Evolutionary conservation across 768 basidiomycete species (phyloP).

Genomic region (Lactarius deliciosus): DNA sequence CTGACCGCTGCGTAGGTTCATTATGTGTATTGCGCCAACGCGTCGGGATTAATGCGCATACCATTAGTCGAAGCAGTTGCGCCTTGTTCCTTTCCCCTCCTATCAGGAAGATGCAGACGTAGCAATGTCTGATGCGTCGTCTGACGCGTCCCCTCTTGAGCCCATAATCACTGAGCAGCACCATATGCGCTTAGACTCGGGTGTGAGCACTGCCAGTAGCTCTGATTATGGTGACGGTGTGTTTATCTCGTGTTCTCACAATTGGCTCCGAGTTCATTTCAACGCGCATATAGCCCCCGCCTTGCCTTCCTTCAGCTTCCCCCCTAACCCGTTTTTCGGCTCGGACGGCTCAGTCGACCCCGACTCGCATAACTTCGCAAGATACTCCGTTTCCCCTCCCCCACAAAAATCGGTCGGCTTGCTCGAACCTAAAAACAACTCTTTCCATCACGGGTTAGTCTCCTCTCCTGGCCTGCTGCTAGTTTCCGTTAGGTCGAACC

Average conservation of each 20-base stretch:
- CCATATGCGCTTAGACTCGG: conserved; percentile 65
- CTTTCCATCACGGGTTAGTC: conserved; percentile 73
- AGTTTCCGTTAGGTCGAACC: conserved; percentile 3
- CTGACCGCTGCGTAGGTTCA: conserved; percentile 38
- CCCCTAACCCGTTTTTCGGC: conserved; percentile 33
- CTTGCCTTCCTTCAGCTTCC: conserved; percentile 64
- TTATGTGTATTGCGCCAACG: conserved; percentile 10
- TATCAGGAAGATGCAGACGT: conserved; percentile 56
- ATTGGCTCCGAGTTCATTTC: conserved; percentile 36
- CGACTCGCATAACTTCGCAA: conserved; percentile 40
- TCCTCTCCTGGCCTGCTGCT: background rate
- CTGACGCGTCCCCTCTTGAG: conserved; percentile 52
- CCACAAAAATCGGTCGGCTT: conserved; percentile 55
- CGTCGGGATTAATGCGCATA: conserved; percentile 29
- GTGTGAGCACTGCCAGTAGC: conserved; percentile 53
- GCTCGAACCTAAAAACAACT: conserved; percentile 57
- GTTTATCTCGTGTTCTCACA: background rate
- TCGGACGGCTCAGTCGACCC: conserved; percentile 44
- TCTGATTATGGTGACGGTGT: conserved; percentile 45
- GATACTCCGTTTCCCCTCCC: conserved; percentile 38
- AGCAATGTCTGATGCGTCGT: conserved; percentile 57
- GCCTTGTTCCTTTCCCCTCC: conserved; percentile 74
- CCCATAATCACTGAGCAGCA: conserved; percentile 48
- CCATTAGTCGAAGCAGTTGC: conserved; percentile 57
- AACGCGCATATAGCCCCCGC: conserved; percentile 36